Evolutionary conservation across 1,284 basidiomycete species (phyloP), one percentile per base, ranked within the genome.

Genomic region (Rhodotorula sp.): DNA sequence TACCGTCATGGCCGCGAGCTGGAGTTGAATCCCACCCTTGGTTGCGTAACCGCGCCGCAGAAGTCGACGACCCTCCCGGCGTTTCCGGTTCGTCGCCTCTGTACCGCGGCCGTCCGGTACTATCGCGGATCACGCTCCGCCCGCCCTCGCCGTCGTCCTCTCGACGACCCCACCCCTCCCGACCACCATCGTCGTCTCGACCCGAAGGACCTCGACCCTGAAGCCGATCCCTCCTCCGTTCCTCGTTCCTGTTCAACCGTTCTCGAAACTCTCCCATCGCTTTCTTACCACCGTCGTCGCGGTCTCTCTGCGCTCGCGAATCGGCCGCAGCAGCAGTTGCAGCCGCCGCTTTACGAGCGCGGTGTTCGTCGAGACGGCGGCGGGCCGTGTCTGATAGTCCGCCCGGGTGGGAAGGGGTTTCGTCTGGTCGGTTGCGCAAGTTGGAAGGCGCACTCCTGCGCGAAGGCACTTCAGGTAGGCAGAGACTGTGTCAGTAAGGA

Each of bases 401-500:
- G 60, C 91, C 89, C 1, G 91, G 89, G 79, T 95, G 91, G n/a
- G 93, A 95, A 0, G 94, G 94, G 0, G 94, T 97, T 75, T 95
- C 93, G 75, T 91, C 90, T 0, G 88, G 90, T 75, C 89, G 83
- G 70, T 91, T 87, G 18, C 94, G 86, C 3, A 85, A 80, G 76
- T 89, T 86, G 12, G 71, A 53, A 26, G 74, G 73, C 26, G 69
- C 69, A 4, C 66, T 51, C 17, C 71, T 61, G 48, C 64, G 72
- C 17, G 73, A 49, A 44, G 76, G 68, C 68, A 72, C 75, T 70
- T n/a, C n/a, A n/a, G n/a, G 66, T 29, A 17, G 26, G 48, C 15
- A 61, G 14, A 51, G 66, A 30, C 49, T 29, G 14, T 51, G 33
- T 37, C 33, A 37, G 33, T 6, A 37, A 37, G 33, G 33, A 6